Percentiles rank a stretch among this genome's conserved stretches.
Conservation (phyloP, 1,139 yeast genomes). For the Kodamaea sp. region DNA sequence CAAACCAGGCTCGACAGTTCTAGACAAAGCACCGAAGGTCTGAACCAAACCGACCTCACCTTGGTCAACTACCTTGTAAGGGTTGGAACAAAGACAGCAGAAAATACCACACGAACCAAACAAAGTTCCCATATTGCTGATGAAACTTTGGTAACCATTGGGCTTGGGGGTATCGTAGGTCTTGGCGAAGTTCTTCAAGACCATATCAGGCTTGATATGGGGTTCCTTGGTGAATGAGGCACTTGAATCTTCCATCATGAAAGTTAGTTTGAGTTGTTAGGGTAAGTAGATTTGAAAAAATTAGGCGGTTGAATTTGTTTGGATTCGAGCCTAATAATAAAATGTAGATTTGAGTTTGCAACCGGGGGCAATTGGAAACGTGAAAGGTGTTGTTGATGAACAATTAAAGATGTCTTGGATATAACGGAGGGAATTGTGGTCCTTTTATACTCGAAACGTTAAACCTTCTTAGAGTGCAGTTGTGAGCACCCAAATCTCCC, state of each 20-base stretch:
- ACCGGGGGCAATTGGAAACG: no score
- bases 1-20: constrained; percentile 72
- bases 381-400: no score
- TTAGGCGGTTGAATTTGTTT: no score
- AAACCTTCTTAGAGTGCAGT: no score
- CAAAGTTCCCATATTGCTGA: constrained; percentile 45
- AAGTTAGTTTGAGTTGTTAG: constrained; percentile 1
- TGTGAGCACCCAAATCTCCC: no score
- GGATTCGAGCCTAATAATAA: background rate
- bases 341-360: background rate
- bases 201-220: constrained; percentile 18
- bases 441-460: no score
- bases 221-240: constrained; percentile 12
- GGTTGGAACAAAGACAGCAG: constrained; percentile 61
- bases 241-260: constrained; percentile 6
- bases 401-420: no score
- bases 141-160: constrained; percentile 40
- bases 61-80: constrained; percentile 62
- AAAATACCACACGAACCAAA: constrained; percentile 64
- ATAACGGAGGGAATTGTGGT: no score
- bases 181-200: constrained; percentile 32
- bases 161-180: constrained; percentile 37
- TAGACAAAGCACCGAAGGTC: constrained; percentile 65
- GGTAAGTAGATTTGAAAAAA: no score
- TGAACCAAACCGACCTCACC: constrained; percentile 74